Evolutionary conservation across 164 flowering plant genomes (phyloP), one percentile per base, ranked within the genome.

Genomic region (Pachysandra terminalis): DNA sequence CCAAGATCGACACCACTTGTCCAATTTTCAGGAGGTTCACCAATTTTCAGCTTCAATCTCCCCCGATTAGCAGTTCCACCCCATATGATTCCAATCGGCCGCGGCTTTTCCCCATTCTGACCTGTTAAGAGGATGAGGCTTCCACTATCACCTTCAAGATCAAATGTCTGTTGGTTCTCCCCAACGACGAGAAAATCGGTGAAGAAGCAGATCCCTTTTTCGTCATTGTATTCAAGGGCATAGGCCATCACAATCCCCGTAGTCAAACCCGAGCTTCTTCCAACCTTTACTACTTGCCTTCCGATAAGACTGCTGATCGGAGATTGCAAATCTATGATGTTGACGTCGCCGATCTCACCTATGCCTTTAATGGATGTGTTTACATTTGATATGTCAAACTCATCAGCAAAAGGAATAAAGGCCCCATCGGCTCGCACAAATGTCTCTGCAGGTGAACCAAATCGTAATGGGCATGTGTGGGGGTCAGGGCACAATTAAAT

Each of bases 61-160:
- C 98, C 98, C 23, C 98, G 84, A 69, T 93, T 90, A 23, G 98
- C 95, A n/a, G 98, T 93, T 28, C 98, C 98, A 70, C 98, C 98
- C 98, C 98, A 93, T 65, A 93, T 93, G 71, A 93, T 93, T 61
- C 98, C 98, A 69, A 90, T 87, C 3, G 98, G 98, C 19, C 63
- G 78, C 19, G 96, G 96, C 71, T 86, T 89, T 71, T 83, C 92
- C 64, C 79, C 87, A 52, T 82, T 75, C 71, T 81, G 79, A 51
- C 85, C 83, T 3, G 89, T 88, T 66, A 93, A 74, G 41, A 93
- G 82, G 72, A 93, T 89, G 62, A 93, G 93, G 75, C 98, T 90
- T 61, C 98, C 98, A 73, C 98, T 93, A 66, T 93, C 98, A 63
- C 98, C 98, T 85, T 93, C 96, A 71, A 90, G 94, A 58, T 93